Conservation (phyloP, 257 asterid species). For the Capsicum baccatum region DNA sequence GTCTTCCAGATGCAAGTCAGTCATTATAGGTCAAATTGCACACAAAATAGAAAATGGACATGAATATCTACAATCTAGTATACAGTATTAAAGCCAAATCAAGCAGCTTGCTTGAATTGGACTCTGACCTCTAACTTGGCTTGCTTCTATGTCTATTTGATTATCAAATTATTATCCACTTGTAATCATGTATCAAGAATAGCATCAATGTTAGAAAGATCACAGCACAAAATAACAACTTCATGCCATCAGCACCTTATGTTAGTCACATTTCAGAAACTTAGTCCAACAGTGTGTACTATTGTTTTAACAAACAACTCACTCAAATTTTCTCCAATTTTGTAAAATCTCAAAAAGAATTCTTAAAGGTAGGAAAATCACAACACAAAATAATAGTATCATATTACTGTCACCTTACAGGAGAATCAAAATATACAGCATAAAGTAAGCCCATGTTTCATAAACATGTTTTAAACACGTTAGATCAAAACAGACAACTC, state of each 20-base stretch:
- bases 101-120: neutral
- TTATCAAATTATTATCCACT: neutral
- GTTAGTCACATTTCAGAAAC: neutral
- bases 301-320: neutral
- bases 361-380: neutral
- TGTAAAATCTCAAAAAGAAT: neutral
- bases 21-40: conserved; percentile 14
- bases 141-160: neutral
- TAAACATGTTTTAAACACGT: neutral
- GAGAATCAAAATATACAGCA: neutral
- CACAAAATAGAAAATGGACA: neutral
- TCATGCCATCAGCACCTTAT: neutral
- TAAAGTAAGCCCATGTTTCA: neutral
- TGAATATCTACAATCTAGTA: neutral
- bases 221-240: neutral
- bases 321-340: conserved; percentile 4
- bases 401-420: neutral
- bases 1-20: neutral
- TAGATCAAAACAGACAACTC: neutral
- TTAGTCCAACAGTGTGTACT: neutral
- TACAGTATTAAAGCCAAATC: neutral
- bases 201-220: neutral
- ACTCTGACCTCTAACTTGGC: neutral
- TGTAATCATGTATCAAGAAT: neutral
- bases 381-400: neutral